Conservation (phyloP, 1,284 basidiomycete species). For the Irpex sp. region DNA sequence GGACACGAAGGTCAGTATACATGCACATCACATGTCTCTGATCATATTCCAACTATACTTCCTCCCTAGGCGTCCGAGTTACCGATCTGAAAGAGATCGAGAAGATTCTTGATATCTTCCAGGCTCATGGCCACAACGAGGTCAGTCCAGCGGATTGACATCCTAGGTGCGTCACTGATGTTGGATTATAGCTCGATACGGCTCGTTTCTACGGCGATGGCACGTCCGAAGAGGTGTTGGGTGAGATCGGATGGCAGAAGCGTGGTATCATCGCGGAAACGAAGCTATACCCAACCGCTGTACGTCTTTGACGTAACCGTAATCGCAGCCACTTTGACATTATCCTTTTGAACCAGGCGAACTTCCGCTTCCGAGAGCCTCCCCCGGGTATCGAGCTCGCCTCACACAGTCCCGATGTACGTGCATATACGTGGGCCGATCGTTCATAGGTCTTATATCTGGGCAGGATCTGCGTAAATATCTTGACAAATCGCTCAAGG, state of each 20-base stretch:
- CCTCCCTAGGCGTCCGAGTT: constrained; percentile 38
- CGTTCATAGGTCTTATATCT: neutral
- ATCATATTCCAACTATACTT: neutral
- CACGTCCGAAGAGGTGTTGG: constrained; percentile 45
- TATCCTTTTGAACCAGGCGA: neutral
- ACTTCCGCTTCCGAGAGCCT: neutral
- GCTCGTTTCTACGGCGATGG: constrained; percentile 50
- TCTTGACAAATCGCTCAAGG: constrained; percentile 41
- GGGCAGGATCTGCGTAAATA: constrained; percentile 37
- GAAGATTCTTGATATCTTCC: constrained; percentile 54
- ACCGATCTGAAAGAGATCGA: constrained; percentile 47
- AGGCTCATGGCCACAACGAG: constrained; percentile 53
- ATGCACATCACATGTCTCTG: neutral
- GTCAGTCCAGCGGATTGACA: constrained; percentile 15
- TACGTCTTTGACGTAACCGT: constrained; percentile 2
- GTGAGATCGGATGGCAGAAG: constrained; percentile 31
- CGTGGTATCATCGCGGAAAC: constrained; percentile 48
- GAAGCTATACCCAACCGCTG: constrained; percentile 19
- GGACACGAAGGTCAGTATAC: constrained; percentile 32
- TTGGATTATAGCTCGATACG: constrained; percentile 43
- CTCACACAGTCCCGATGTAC: constrained; percentile 9
- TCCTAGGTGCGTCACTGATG: neutral
- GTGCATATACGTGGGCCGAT: neutral
- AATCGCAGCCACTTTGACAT: neutral
- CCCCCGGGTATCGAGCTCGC: neutral